A percentile compares a stretch with the other conserved stretches of the same genome.
Conservation (phyloP, 1,284 basidiomycete genomes). For the Vanrija sp. region DNA sequence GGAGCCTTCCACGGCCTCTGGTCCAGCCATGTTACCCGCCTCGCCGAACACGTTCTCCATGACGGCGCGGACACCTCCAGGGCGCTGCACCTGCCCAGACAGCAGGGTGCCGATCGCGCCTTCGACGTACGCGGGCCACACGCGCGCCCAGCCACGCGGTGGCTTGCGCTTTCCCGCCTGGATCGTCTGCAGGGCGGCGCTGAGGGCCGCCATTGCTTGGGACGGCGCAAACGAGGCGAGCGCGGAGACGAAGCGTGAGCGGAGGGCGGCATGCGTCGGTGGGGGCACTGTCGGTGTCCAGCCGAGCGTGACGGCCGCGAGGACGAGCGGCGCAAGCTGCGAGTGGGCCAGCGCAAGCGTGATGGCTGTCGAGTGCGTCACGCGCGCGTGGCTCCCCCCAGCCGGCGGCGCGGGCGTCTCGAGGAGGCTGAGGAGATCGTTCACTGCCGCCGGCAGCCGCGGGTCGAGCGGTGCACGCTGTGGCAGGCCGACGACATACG, state of each 20-base stretch:
- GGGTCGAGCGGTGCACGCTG: neutral
- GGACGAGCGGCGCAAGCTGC: constrained; percentile 28
- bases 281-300: constrained; percentile 31
- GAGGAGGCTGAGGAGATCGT: constrained; percentile 21
- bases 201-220: constrained; percentile 28
- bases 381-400: constrained; percentile 12
- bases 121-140: constrained; percentile 35
- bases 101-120: constrained; percentile 26
- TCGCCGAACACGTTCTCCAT: constrained; percentile 43
- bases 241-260: constrained; percentile 14
- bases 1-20: constrained; percentile 28
- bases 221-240: constrained; percentile 24
- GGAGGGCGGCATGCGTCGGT: constrained; percentile 13
- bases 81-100: constrained; percentile 28
- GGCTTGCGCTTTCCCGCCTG: constrained; percentile 6
- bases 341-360: constrained; percentile 26
- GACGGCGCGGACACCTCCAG: constrained; percentile 34
- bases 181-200: constrained; percentile 24
- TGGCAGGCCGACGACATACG: constrained; percentile 22
- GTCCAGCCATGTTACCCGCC: constrained; percentile 17
- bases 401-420: constrained; percentile 16
- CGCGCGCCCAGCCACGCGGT: constrained; percentile 25
- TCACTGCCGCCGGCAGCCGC: neutral
- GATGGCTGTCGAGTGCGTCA: constrained; percentile 20
- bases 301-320: constrained; percentile 27